Conservation (phyloP, 257 asterid species). For the Solanum pennellii region DNA sequence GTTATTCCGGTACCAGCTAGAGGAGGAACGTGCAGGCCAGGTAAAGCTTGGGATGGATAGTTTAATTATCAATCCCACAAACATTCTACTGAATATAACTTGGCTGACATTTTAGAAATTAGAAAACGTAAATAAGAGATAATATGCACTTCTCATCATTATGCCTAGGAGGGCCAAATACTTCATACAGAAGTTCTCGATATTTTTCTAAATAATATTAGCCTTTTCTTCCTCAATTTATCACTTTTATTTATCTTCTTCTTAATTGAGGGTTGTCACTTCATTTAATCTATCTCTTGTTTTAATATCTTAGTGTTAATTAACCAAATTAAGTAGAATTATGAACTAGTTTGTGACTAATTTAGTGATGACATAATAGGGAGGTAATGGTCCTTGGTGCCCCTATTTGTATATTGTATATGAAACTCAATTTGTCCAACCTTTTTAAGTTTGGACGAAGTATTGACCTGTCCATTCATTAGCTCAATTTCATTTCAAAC, state of each 20-base stretch:
- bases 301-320: neutral
- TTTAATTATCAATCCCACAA: too few relatives aligned
- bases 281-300: neutral
- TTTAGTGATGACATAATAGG: too few relatives aligned
- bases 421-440: neutral
- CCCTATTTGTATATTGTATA: neutral
- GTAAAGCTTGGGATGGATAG: too few relatives aligned
- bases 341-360: neutral
- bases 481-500: neutral
- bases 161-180: constrained; percentile 18
- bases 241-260: neutral
- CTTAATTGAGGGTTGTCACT: neutral
- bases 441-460: rapidly evolving
- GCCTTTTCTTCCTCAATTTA: neutral
- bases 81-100: too few relatives aligned
- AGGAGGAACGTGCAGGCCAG: too few relatives aligned
- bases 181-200: constrained; percentile 71
- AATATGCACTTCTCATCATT: neutral
- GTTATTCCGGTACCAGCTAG: too few relatives aligned
- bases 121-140: neutral
- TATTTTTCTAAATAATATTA: constrained; percentile 28
- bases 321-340: neutral
- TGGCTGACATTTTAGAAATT: too few relatives aligned
- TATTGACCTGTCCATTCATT: neutral
- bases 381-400: neutral